Evolutionary conservation across 371 early-diverging fungal genomes (phyloP).

Genomic region (Gilbertella persicaria): DNA sequence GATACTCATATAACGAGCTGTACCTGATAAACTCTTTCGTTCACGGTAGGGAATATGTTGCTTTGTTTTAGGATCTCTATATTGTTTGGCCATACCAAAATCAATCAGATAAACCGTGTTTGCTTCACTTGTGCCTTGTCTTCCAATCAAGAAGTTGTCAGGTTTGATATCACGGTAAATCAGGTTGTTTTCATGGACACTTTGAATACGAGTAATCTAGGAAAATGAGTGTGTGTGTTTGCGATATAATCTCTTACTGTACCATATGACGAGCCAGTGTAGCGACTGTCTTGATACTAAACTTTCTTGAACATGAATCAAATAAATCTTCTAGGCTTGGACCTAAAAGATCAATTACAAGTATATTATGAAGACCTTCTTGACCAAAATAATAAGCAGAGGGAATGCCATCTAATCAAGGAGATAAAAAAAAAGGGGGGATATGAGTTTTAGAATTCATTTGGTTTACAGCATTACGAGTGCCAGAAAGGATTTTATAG

Average conservation of each 20-base stretch:
- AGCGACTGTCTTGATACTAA: constrained; percentile 87
- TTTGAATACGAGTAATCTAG: constrained; percentile 85
- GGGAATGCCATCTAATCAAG: constrained; percentile 71
- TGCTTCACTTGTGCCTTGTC: constrained; percentile 53
- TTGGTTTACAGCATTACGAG: constrained; percentile 36
- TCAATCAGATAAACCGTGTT: constrained; percentile 72
- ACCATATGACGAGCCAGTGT: constrained; percentile 95
- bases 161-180: constrained; percentile 99
- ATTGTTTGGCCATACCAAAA: constrained; percentile 91
- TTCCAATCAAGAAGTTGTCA: constrained; percentile 93
- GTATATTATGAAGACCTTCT: constrained; percentile 88
- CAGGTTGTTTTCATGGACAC: constrained; percentile 90
- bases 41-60: constrained; percentile 82
- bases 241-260: constrained; percentile 1
- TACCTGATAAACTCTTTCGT: constrained; percentile 84
- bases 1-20: constrained; percentile 90
- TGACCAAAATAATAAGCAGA: constrained; percentile 88
- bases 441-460: background rate
- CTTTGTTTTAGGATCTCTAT: constrained; percentile 79
- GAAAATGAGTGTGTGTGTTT: too few relatives aligned
- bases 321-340: constrained; percentile 93
- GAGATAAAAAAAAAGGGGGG: background rate
- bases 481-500: constrained; percentile 81
- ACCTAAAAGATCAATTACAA: constrained; percentile 94
- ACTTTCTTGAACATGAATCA: constrained; percentile 85